phyloP scores from a whole-genome alignment of 2,329 filamentous ascomycete genomes.

The Phaeosphaeriaceae sp. region DNA sequence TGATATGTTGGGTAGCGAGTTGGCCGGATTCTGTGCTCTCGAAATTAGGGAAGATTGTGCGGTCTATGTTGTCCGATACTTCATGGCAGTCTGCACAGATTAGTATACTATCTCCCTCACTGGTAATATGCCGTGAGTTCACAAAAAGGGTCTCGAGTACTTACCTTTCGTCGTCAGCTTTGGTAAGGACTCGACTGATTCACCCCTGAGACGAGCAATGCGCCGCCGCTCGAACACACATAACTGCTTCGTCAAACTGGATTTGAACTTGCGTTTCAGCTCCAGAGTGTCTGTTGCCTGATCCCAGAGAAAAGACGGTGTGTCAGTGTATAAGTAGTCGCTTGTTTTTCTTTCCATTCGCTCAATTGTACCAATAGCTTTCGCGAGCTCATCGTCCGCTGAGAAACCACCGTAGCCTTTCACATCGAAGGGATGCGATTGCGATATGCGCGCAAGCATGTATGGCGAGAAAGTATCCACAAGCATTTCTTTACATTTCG shows the following conservation, averaged over 20 bases:
- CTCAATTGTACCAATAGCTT: slow-evolving; percentile 35
- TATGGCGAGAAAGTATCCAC: slow-evolving; percentile 40
- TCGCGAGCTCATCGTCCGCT: slow-evolving; percentile 36
- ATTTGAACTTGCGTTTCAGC: slow-evolving; percentile 31
- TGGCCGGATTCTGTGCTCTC: slow-evolving; percentile 9
- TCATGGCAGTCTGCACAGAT: slow-evolving; percentile 23
- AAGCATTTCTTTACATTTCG: slow-evolving; percentile 44
- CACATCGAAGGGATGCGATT: slow-evolving; percentile 42
- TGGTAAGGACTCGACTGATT: slow-evolving; percentile 25
- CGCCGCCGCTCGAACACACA: slow-evolving; percentile 40
- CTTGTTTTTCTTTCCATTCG: slow-evolving; percentile 37
- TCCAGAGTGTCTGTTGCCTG: slow-evolving; percentile 32
- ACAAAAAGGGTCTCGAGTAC: no score
- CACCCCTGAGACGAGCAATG: slow-evolving; percentile 39
- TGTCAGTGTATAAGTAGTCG: slow-evolving; percentile 31
- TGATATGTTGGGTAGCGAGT: slow-evolving; percentile 15
- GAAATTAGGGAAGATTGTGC: slow-evolving; percentile 31
- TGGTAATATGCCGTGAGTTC: no score
- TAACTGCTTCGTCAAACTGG: slow-evolving; percentile 41
- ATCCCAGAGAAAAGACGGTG: slow-evolving; percentile 38
- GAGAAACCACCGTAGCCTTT: slow-evolving; percentile 34
- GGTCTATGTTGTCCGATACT: slow-evolving; percentile 38
- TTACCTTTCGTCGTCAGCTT: slow-evolving; percentile 28
- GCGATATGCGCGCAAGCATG: slow-evolving; percentile 40
- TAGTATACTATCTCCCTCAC: slow-evolving; percentile 10